phyloP scores from a whole-genome alignment of 148 eudicot genomes.

The Talinum fruticosum region DNA sequence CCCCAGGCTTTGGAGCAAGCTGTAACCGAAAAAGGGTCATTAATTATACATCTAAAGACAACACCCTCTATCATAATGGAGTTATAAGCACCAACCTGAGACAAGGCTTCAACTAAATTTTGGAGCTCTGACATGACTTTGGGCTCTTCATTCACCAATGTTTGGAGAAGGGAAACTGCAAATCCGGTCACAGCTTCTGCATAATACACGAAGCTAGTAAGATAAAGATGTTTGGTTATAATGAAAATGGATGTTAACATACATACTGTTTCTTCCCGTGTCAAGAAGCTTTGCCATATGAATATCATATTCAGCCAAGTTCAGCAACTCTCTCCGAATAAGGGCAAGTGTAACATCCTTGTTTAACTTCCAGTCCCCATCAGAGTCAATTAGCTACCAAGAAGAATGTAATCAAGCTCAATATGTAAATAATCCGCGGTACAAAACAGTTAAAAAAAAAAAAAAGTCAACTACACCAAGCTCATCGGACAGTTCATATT shows the following conservation, averaged over 20 bases:
- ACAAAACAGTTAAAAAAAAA: too few species aligned
- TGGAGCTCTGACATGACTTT: conserved; percentile 76
- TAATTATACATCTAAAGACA: not conserved
- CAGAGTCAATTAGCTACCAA: conserved; percentile 77
- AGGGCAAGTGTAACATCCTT: conserved; percentile 85
- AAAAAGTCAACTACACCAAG: too few species aligned
- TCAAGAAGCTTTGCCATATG: conserved; percentile 97
- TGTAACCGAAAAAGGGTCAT: conserved; percentile 25
- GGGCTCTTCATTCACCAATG: conserved; percentile 57
- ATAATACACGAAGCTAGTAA: conserved; percentile 15
- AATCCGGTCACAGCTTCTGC: conserved; percentile 92
- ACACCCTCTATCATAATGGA: not conserved
- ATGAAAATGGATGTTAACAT: not conserved
- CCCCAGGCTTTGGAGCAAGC: conserved; percentile 90
- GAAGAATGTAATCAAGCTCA: not conserved
- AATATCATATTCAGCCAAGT: conserved; percentile 79
- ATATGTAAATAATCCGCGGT: too few species aligned
- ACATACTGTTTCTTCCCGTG: conserved; percentile 90
- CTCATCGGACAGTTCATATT: too few species aligned
- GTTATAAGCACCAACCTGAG: conserved; percentile 53
- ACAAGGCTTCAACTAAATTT: conserved; percentile 66
- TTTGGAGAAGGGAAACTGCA: conserved; percentile 69
- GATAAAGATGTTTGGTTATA: conserved; percentile 13
- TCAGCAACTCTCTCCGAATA: conserved; percentile 66
- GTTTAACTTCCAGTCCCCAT: conserved; percentile 88